Percentiles rank a stretch among this genome's conserved stretches.
phyloP scores from a whole-genome alignment of 2,329 filamentous ascomycete species.

The Alternaria triticina region DNA sequence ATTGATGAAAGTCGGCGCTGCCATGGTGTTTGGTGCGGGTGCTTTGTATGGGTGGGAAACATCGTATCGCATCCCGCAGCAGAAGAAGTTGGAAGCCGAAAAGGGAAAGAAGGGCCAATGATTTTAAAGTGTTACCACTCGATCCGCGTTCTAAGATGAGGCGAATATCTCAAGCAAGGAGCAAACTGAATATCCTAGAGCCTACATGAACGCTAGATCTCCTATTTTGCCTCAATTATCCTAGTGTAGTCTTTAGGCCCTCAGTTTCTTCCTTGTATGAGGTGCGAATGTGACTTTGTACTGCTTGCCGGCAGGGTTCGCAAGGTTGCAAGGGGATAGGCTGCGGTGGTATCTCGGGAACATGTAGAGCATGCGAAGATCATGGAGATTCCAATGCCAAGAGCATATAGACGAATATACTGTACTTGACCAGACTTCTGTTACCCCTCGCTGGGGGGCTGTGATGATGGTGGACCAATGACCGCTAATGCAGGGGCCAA shows the following conservation, averaged over 20 bases:
- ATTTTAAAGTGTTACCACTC: background rate
- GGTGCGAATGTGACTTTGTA: background rate
- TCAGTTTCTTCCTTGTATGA: background rate
- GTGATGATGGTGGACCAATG: constrained; percentile 12
- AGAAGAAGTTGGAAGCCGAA: constrained; percentile 36
- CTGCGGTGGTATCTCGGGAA: background rate
- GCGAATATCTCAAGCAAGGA: background rate
- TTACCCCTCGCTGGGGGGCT: constrained; percentile 9
- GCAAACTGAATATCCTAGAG: background rate
- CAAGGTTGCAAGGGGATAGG: background rate
- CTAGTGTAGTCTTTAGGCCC: background rate
- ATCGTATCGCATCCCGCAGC: constrained; percentile 53
- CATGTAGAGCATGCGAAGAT: background rate
- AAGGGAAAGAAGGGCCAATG: constrained; percentile 36
- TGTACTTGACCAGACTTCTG: background rate
- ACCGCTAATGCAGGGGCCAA: constrained; percentile 10
- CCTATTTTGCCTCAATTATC: background rate
- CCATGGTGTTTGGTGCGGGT: constrained; percentile 88
- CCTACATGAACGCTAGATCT: background rate
- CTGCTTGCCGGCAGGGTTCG: background rate
- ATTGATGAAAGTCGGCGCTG: constrained; percentile 80
- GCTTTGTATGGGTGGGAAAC: constrained; percentile 85
- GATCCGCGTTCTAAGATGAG: background rate
- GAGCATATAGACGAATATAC: constrained; percentile 1
- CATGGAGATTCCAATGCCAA: background rate